Evolutionary conservation across 1,284 basidiomycete genomes (phyloP), one percentile per base, ranked within the genome.

Genomic region (Rhodotorula glutinis): DNA sequence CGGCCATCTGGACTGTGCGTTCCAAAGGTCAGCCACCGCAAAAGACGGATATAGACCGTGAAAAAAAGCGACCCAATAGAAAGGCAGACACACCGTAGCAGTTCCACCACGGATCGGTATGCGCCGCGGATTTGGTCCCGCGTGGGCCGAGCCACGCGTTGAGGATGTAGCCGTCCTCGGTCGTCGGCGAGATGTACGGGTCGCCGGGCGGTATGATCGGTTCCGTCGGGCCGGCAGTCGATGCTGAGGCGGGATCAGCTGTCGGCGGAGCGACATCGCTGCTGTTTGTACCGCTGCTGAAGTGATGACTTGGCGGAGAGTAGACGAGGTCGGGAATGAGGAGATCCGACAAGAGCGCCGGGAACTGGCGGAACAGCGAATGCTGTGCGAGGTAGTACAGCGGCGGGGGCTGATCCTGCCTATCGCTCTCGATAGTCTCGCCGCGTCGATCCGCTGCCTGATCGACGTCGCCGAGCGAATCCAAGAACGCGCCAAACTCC

Each of bases 31-130:
- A n/a, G n/a, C n/a, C n/a, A n/a, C n/a, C n/a, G n/a, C n/a, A n/a
- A n/a, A n/a, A n/a, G n/a, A n/a, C n/a, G n/a, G n/a, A n/a, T n/a
- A n/a, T n/a, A n/a, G n/a, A n/a, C n/a, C n/a, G n/a, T n/a, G n/a
- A n/a, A n/a, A n/a, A n/a, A n/a, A n/a, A n/a, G n/a, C n/a, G n/a
- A n/a, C n/a, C n/a, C n/a, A n/a, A n/a, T n/a, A n/a, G n/a, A n/a
- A n/a, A n/a, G n/a, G n/a, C n/a, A n/a, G n/a, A 49, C 81, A 70
- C 78, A 92, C 91, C 86, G 78, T 91, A 98, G 71, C 89, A 85
- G 77, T 98, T 98, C 80, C 86, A 92, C 80, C 88, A 96, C 0
- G 93, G 93, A 77, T 98, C 95, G n/a, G 87, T 91, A 79, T 98
- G 95, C 3, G 95, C 91, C 5, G 94, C 94, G 14, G 89, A 91